Percentiles rank a stretch among this genome's conserved stretches.
phyloP scores from a whole-genome alignment of 2,329 filamentous ascomycete genomes.

The Apiospora arundinis region DNA sequence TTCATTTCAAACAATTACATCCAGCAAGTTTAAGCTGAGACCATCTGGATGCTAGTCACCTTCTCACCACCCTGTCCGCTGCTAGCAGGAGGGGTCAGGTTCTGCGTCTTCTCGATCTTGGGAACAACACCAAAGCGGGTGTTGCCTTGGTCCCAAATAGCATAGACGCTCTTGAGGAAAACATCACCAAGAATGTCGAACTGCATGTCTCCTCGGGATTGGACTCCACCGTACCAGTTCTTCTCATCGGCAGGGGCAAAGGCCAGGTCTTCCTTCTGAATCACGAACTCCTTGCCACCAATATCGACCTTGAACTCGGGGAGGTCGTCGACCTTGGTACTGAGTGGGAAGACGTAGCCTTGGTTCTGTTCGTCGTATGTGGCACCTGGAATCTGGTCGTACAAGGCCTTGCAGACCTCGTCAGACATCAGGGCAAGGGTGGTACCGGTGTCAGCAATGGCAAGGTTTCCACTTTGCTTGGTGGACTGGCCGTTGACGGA shows the following conservation, averaged over 20 bases:
- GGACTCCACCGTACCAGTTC: slow-evolving; percentile 67
- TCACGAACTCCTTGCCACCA: slow-evolving; percentile 62
- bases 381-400: slow-evolving; percentile 67
- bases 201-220: slow-evolving; percentile 62
- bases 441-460: slow-evolving; percentile 76
- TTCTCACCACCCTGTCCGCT: slow-evolving; percentile 29
- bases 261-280: slow-evolving; percentile 68
- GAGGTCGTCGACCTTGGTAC: slow-evolving; percentile 56
- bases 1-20: background rate
- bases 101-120: slow-evolving; percentile 50
- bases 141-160: slow-evolving; percentile 68
- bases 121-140: slow-evolving; percentile 65
- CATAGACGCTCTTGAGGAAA: slow-evolving; percentile 70
- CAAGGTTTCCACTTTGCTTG: slow-evolving; percentile 60
- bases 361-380: slow-evolving; percentile 61
- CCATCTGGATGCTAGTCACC: slow-evolving; percentile 30
- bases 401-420: slow-evolving; percentile 64
- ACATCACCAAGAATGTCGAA: slow-evolving; percentile 71
- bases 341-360: slow-evolving; percentile 68
- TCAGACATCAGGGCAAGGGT: slow-evolving; percentile 72
- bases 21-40: slow-evolving; percentile 22
- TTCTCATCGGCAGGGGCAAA: slow-evolving; percentile 58
- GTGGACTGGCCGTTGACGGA: slow-evolving; percentile 63
- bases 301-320: slow-evolving; percentile 69
- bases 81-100: slow-evolving; percentile 34